phyloP scores from a whole-genome alignment of 176 grass and related monocot genomes.

The Phyllostachys edulis region DNA sequence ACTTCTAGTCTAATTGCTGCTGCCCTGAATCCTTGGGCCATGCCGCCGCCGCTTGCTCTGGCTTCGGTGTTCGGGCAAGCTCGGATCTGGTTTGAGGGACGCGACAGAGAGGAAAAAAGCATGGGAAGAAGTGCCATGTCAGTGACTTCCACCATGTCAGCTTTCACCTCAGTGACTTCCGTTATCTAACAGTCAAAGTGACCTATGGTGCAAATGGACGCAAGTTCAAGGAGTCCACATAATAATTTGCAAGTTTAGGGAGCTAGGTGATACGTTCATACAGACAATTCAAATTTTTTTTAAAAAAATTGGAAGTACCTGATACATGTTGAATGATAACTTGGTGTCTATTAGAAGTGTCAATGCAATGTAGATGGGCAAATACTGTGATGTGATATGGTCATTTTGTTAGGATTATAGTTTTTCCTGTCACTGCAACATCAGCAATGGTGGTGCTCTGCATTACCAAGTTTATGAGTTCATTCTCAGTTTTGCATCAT shows the following conservation, averaged over 20 bases:
- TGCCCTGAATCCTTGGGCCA: too few species aligned
- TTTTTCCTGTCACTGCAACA: slow-evolving; percentile 23
- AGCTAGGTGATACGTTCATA: too few species aligned
- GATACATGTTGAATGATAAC: background rate
- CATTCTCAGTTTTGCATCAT: background rate
- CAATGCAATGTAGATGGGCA: background rate
- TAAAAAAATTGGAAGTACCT: background rate
- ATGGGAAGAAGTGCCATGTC: too few species aligned
- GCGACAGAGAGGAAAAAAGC: too few species aligned
- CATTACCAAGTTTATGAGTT: slow-evolving; percentile 4
- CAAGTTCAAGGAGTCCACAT: too few species aligned
- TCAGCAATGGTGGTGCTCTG: background rate
- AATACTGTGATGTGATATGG: background rate
- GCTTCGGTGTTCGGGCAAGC: too few species aligned
- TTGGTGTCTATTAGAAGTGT: background rate
- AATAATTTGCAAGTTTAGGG: too few species aligned
- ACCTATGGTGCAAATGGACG: background rate
- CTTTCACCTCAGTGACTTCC: background rate
- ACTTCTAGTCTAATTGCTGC: too few species aligned
- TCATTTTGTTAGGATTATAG: background rate
- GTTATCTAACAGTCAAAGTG: background rate
- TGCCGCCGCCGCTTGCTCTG: too few species aligned
- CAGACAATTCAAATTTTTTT: too few species aligned
- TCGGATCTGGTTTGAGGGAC: too few species aligned
- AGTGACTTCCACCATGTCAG: background rate